Base-by-base conservation (phyloP, 1,139 yeast species). In the Protomyces lactucae-debilis region DNA sequence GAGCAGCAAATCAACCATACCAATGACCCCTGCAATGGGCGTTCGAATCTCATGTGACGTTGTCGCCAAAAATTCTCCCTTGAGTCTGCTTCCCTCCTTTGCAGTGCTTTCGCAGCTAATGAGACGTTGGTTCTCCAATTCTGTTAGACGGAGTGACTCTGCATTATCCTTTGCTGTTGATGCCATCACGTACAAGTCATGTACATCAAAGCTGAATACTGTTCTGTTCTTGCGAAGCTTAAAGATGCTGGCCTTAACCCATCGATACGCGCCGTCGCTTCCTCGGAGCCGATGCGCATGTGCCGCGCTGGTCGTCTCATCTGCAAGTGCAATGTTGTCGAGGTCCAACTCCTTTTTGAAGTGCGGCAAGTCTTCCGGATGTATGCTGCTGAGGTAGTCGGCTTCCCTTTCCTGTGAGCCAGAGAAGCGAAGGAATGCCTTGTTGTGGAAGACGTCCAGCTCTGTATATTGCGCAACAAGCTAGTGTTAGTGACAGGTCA, bases 1-100 rank as follows among this genome's bases (percentile, higher is more conserved):
- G 65, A 87, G 79, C 5, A 96, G 89, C 69, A 91, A 87, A 14
- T 95, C 87, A 0, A 96, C 88, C 96, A 91, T 89, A 67, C 97
- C 97, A 59, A 91, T 78, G 36, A 91, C 91, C 74, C 97, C 97
- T 74, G 91, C 91, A 69, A 91, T 78, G 2, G 97, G 97, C 0
- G 97, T 91, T 69, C 97, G 82, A 72, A 91, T 81, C 75, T 91
- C 97, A 73, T 91, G 97, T 16, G 57, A 52, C 40, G 59, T 60
- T 40, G 54, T 60, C 23, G 64, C 64, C 55, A 60, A 18, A 21
- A 60, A 60, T 25, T 60, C 64, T 16, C 59, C 59, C 40, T 60
- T 60, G n/a, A 60, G 48, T n/a, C 64, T 52, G 39, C 40, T 54
- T 40, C 64, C 59, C 25, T 60, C 64, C 36, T 55, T 54, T 18